Base-by-base conservation (phyloP, 2,329 filamentous ascomycete species). In the Cladophialophora psammophila region DNA sequence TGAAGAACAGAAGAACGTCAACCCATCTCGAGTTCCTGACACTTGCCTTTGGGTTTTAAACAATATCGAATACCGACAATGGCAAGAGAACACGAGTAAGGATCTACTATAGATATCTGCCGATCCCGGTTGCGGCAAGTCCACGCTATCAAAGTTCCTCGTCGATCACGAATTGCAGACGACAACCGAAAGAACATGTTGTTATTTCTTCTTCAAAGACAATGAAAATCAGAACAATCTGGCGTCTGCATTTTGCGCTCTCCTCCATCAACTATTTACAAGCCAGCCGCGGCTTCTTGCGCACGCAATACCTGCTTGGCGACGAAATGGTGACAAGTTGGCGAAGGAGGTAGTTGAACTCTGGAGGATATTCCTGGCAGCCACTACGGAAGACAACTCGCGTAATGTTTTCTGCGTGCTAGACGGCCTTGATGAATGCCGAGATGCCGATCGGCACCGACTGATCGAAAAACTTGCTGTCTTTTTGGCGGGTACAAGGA, bases 51-150 rank as follows among this genome's bases (percentile, higher is more conserved):
- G 76, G 77, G 72, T 74, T 7, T n/a, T 78, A 7, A 48, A 71
- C n/a, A 73, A 77, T 59, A 2, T 66, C 9, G 36, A 71, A 36
- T 80, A 75, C 63, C 60, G 50, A 3, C 32, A 65, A 10, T 80
- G 76, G 78, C 67, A n/a, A 26, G 18, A 73, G 7, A 75, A 62
- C 48, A 3, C 6, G 1, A 6, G 18, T 2, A 65, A 74, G 36
- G 69, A 73, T 62, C 72, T 80, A 26, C 75, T 81, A 15, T 80
- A 75, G 78, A 71, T 80, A 5, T 78, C 78, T 9, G 79, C 79
- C 1, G 78, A 79, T 61, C 78, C 78, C n/a, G 79, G 79, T 34
- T 80, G 77, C 65, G 78, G 79, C 4, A 81, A 81, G 65, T 81
- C 78, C 18, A 78, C 80, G 0, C 72, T 81, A 0, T 66, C 77